These are phyloP conservation scores for Fusarium agapanthi DNA, from an alignment of 2,329 filamentous ascomycete species.

Conservation along the genomic window DNA sequence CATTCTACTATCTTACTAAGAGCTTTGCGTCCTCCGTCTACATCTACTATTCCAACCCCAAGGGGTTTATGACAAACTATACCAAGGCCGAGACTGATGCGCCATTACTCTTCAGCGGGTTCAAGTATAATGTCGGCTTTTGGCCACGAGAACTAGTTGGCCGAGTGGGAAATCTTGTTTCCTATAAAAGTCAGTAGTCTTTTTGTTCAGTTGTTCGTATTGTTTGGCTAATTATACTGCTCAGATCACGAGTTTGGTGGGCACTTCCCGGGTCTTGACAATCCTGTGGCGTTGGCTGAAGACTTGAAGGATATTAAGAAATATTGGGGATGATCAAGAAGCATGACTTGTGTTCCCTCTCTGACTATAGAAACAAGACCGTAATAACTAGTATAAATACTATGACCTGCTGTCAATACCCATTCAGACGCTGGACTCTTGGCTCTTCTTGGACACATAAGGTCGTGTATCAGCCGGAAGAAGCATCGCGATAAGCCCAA, in stretches of 20 bases:
- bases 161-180: background rate
- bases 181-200: background rate
- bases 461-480: background rate
- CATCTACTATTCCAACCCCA: background rate
- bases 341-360: too few species aligned
- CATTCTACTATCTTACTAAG: background rate
- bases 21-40: background rate
- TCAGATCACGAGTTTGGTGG: background rate
- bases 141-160: background rate
- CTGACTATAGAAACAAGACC: too few species aligned
- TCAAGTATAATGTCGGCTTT: background rate
- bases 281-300: background rate
- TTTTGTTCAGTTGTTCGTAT: rapidly evolving
- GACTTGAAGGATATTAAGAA: background rate
- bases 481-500: background rate
- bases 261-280: background rate
- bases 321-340: background rate
- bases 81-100: background rate
- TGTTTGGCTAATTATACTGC: background rate
- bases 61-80: background rate
- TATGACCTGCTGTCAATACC: too few species aligned
- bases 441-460: background rate
- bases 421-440: rapidly evolving
- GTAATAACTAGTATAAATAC: too few species aligned
- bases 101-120: background rate